phyloP scores from a whole-genome alignment of 768 basidiomycete genomes.

The Nevesoporus exiguus region DNA sequence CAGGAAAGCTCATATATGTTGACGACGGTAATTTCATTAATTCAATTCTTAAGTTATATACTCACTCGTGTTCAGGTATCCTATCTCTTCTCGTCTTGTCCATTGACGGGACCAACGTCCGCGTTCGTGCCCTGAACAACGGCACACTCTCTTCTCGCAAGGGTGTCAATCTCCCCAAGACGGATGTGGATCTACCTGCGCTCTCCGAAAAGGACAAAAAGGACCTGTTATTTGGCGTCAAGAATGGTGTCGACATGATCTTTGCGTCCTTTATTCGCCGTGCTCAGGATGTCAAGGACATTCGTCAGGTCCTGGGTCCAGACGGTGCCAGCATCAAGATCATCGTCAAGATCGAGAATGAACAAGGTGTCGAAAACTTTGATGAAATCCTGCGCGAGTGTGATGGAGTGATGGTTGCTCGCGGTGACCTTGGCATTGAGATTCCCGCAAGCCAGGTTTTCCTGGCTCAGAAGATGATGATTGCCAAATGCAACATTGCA shows the following conservation, averaged over 20 bases:
- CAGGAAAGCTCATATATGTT: slow-evolving; percentile 96
- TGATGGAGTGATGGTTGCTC: slow-evolving; percentile 99
- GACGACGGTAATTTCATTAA: slow-evolving; percentile 70
- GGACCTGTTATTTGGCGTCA: slow-evolving; percentile 91
- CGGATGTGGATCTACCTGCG: slow-evolving; percentile 94
- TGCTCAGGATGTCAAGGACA: slow-evolving; percentile 90
- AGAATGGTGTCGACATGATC: slow-evolving; percentile 98
- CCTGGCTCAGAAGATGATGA: slow-evolving; percentile 99
- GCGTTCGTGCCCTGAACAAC: slow-evolving; percentile 85
- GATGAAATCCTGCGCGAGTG: slow-evolving; percentile 94
- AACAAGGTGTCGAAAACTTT: slow-evolving; percentile 98
- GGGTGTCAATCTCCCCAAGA: slow-evolving; percentile 99
- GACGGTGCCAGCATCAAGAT: slow-evolving; percentile 97
- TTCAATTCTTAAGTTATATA: neutral
- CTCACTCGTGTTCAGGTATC: slow-evolving; percentile 46
- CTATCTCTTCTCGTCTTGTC: slow-evolving; percentile 89
- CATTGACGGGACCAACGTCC: slow-evolving; percentile 77
- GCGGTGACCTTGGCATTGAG: slow-evolving; percentile 98
- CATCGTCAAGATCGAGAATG: slow-evolving; percentile 99
- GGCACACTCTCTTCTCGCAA: slow-evolving; percentile 94
- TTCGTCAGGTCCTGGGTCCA: slow-evolving; percentile 89
- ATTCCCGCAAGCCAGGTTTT: slow-evolving; percentile 99
- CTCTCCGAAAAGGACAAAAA: slow-evolving; percentile 98
- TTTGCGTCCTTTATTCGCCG: slow-evolving; percentile 99
- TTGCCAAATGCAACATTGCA: slow-evolving; percentile 95